Evolutionary conservation across 2,329 filamentous ascomycete species (phyloP).

Genomic region (Metarhizium guizhouense): DNA sequence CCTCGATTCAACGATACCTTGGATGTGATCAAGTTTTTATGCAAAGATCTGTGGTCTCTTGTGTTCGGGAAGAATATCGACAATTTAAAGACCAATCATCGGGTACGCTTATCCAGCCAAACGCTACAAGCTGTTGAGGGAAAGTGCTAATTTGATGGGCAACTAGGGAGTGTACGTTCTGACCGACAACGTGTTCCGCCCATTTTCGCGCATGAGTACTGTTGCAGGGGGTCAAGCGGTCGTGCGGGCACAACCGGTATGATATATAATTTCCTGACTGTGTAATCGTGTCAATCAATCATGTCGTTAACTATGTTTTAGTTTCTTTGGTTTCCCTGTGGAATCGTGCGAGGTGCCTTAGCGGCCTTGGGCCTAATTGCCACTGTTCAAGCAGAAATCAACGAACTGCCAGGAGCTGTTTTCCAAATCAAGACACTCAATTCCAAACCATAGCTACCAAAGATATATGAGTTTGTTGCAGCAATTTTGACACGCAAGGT

Average conservation of each 20-base stretch:
- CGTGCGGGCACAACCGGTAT: conserved; percentile 67
- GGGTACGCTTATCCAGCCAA: conserved; percentile 39
- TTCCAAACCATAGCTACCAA: conserved; percentile 45
- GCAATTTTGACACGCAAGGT: not conserved
- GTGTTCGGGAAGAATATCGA: conserved; percentile 96
- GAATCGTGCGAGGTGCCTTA: conserved; percentile 83
- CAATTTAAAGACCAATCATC: conserved; percentile 96
- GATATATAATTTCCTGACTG: conserved; percentile 18
- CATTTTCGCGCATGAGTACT: conserved; percentile 82
- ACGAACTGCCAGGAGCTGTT: conserved; percentile 75
- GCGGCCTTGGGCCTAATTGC: conserved; percentile 86
- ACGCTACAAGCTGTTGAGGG: not conserved
- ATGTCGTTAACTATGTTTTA: conserved; percentile 23
- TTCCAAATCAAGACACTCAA: conserved; percentile 91
- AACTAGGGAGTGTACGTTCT: conserved; percentile 83
- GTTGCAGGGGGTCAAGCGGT: conserved; percentile 67
- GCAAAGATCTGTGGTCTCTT: conserved; percentile 94
- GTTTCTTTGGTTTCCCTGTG: conserved; percentile 95
- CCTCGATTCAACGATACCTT: conserved; percentile 87
- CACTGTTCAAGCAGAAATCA: conserved; percentile 84
- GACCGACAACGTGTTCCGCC: conserved; percentile 86
- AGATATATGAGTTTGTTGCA: not conserved
- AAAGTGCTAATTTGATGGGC: conserved; percentile 3
- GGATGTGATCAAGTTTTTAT: conserved; percentile 96
- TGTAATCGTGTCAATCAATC: not conserved